Base-by-base conservation (phyloP, 2,329 filamentous ascomycete species). In the Monosporascus ibericus region DNA sequence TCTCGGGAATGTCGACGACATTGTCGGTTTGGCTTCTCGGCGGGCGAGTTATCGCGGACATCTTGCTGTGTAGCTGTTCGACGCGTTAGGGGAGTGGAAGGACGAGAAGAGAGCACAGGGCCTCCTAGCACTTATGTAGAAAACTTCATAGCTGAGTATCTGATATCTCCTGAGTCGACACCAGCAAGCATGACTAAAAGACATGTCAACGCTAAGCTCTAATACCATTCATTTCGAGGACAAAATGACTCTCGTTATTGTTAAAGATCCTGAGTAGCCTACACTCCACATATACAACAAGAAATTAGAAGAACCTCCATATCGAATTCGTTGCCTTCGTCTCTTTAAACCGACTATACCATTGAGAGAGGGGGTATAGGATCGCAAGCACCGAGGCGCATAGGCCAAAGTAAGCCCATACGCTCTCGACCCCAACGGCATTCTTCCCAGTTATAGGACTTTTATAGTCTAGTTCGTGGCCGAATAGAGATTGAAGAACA, bases 301-400 rank as follows among this genome's bases (percentile, higher is more conserved):
- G 30, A 36, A 20, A 56, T 47, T 64, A 76, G 54, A 77, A 77
- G 55, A 77, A 73, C 6, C 74, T 66, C 74, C 74, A 77, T 11
- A 76, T 60, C 3, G 73, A 76, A 53, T 76, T 71, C 1, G 69
- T 63, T 2, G 66, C 59, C 58, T 68, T 74, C 9, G 60, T 64
- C 52, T 65, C 68, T 65, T 77, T 77, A 53, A 76, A 77, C 0
- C 59, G 58, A 22, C 73, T 64, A 48, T 76, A 77, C 67, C 67
- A 67, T 49, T 62, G 64, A 20, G 72, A 75, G 5, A 71, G 37
- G 3, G 72, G 74, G 62, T 73, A 76, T 55, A 76, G 55, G 14
- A 73, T 44, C 14, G 68, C 56, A 59, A 77, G 62, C 0, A 59
- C 51, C 5, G 66, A 4, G 0, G 57, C 60, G 72, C 69, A 75